Conservation (phyloP, 345 rosid genomes). For the Adansonia digitata region DNA sequence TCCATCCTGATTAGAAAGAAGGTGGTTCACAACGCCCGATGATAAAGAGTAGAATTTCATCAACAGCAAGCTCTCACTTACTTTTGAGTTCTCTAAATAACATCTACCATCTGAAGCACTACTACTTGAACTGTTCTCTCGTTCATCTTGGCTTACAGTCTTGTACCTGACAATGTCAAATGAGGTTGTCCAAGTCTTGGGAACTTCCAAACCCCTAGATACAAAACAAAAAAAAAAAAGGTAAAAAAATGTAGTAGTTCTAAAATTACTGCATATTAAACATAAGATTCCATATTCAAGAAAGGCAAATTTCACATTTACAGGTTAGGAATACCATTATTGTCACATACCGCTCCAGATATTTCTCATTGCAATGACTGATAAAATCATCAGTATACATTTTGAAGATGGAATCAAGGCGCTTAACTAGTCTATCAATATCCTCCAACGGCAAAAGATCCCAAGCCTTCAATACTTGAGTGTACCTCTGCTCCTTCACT, state of each 20-base stretch:
- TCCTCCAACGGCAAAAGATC: constrained; percentile 44
- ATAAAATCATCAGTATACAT: constrained; percentile 36
- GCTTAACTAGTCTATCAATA: constrained; percentile 31
- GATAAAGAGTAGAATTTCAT: constrained; percentile 56
- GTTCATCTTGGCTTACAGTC: constrained; percentile 13
- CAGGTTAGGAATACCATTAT: neutral
- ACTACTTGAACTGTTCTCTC: constrained; percentile 9
- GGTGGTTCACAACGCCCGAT: constrained; percentile 24
- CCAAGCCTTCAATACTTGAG: constrained; percentile 51
- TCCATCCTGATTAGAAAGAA: constrained; percentile 38
- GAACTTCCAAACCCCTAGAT: constrained; percentile 46
- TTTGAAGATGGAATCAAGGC: constrained; percentile 35
- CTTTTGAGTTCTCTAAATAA: constrained; percentile 39
- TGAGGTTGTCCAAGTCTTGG: constrained; percentile 32
- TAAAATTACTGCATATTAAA: neutral
- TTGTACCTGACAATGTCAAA: constrained; percentile 23
- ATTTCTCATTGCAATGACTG: constrained; percentile 37
- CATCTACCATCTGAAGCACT: constrained; percentile 13
- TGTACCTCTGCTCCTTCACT: constrained; percentile 24
- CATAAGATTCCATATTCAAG: neutral
- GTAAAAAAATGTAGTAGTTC: neutral
- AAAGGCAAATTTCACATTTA: neutral
- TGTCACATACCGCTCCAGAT: constrained; percentile 42
- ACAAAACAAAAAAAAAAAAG: neutral
- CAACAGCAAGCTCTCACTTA: constrained; percentile 39